Base-by-base conservation (phyloP, 441 rosid genomes). In the Croton setiger region DNA sequence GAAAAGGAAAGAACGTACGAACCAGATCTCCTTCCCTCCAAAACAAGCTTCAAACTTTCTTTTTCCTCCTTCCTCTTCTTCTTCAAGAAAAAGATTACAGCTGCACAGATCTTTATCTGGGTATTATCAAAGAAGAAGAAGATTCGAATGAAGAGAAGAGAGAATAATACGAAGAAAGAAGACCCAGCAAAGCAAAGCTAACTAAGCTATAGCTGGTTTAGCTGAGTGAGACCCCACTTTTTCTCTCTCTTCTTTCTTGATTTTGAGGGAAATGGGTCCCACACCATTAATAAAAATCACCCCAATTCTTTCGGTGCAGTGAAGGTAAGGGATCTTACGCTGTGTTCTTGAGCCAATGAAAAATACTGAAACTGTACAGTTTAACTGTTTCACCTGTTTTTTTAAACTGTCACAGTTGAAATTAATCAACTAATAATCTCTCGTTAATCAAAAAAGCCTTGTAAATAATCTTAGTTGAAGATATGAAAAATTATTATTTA, bases 121-220 rank as follows among this genome's bases (percentile, higher is more conserved):
- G n/a, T n/a, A n/a, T 47, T 43, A 17, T 27, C 18, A n/a, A 33
- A 45, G 62, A 35, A 31, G 7, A 43, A 17, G 20, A 20, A 44
- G 67, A 27, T 15, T 60, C 67, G 51, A 69, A 63, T 61, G 72
- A 65, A 15, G 15, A 14, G 66, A 48, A 51, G n/a, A n/a, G n/a
- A n/a, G n/a, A n/a, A n/a, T n/a, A 36, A 51, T 49, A 44, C 23
- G 43, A 39, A 39, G 79, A 67, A 31, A 76, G n/a, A n/a, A n/a
- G n/a, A 51, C 60, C 77, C 80, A n/a, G n/a, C n/a, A n/a, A n/a
- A n/a, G n/a, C n/a, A n/a, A n/a, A n/a, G n/a, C n/a, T n/a, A n/a
- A n/a, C n/a, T n/a, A n/a, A n/a, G n/a, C n/a, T n/a, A n/a, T n/a
- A 76, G 84, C 84, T 82, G 82, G 79, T 57, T 44, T 74, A 56